Conservation (phyloP, 495 filamentous ascomycete species). For the Neurospora discreta region DNA sequence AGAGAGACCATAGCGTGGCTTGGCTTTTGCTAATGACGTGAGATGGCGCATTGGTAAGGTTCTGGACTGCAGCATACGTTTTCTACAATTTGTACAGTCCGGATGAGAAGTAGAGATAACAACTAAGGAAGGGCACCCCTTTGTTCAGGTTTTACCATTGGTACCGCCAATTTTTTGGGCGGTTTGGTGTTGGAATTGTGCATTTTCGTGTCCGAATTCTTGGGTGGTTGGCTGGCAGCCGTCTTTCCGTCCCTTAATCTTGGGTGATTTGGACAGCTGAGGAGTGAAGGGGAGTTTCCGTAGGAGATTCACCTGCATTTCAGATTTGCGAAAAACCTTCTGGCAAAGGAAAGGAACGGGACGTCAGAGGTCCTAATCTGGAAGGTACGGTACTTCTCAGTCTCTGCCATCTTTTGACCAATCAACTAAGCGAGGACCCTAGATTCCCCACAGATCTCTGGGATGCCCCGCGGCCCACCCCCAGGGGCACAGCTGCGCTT, state of each 20-base stretch:
- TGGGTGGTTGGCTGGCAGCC: background rate
- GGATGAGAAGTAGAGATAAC: background rate
- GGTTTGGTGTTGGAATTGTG: background rate
- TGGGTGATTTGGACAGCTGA: background rate
- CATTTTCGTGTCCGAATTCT: background rate
- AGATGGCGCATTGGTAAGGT: background rate
- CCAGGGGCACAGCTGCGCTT: background rate
- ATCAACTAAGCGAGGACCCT: background rate
- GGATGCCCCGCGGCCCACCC: background rate
- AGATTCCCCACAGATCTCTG: background rate
- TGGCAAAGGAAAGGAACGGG: background rate
- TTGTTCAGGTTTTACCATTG: background rate
- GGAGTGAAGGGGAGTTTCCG: background rate
- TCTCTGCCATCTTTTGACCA: background rate
- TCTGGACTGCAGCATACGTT: background rate
- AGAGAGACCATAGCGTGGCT: background rate
- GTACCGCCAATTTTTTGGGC: background rate
- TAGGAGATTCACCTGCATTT: background rate
- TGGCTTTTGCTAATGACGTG: background rate
- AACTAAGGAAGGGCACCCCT: background rate
- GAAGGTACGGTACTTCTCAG: background rate
- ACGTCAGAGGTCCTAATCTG: background rate
- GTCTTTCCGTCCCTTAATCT: background rate
- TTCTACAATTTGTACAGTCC: background rate
- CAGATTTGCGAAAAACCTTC: background rate